phyloP scores from a whole-genome alignment of 129 eudicot genomes.

The Deinandra increscens region DNA sequence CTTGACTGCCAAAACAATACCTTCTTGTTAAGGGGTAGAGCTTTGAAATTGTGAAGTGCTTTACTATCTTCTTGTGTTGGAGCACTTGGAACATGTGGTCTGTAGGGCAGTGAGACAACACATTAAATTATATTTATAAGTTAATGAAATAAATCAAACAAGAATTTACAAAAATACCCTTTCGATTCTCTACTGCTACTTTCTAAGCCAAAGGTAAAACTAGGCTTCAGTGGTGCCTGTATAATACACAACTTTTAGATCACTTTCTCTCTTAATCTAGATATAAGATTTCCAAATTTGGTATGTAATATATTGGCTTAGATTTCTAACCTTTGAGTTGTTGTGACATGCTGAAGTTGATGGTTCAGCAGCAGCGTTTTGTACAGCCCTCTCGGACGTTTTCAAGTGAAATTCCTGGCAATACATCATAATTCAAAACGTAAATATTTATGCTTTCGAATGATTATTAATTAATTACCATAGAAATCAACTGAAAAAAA shows the following conservation, averaged over 20 bases:
- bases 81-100: conserved; percentile 37
- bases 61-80: conserved; percentile 45
- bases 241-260: conserved; percentile 19
- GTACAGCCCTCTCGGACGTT: conserved; percentile 76
- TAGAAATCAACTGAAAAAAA: neutral
- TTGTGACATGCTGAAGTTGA: conserved; percentile 37
- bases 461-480: conserved; percentile 3
- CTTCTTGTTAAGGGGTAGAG: conserved; percentile 78
- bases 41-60: conserved; percentile 54
- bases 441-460: conserved; percentile 1
- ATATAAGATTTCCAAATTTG: conserved; percentile 14
- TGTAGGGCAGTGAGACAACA: conserved; percentile 21
- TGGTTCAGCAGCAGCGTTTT: conserved; percentile 50
- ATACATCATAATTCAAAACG: conserved; percentile 14
- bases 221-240: conserved; percentile 58
- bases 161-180: conserved; percentile 45
- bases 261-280: neutral
- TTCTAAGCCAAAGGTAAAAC: conserved; percentile 32
- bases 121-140: neutral
- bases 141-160: neutral
- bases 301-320: neutral
- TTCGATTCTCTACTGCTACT: conserved; percentile 40
- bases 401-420: conserved; percentile 80
- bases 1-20: conserved; percentile 23
- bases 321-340: conserved; percentile 47